Evolutionary conservation across 2,329 filamentous ascomycete species (phyloP), one percentile per base, ranked within the genome.

Genomic region (Geosmithia flava): DNA sequence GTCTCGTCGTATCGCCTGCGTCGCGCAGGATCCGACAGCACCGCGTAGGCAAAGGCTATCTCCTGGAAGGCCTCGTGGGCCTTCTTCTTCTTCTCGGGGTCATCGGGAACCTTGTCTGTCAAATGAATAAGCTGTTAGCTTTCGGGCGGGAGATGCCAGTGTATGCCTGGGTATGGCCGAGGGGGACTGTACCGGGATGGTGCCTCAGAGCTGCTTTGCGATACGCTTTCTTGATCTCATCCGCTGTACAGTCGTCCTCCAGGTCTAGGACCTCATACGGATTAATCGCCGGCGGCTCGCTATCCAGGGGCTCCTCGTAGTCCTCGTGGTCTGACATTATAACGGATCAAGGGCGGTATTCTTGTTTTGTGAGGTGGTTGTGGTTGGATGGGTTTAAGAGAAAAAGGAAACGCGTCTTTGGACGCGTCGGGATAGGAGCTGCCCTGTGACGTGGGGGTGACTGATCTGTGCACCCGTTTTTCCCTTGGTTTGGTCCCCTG

Each of bases 41-140:
- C 79, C 33, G 89, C 91, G 61, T 97, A 95, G 47, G 93, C 91
- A 59, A 96, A 91, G 20, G 91, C 91, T 56, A 98, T 81, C 56
- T 85, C 75, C 66, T 98, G 93, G 64, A 98, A 98, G 48, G 78
- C 83, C 51, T 75, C 72, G 56, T 95, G 83, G 2, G 93, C 91
- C 42, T 75, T 69, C 23, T 81, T 75, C 59, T 87, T 88, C 47
- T 83, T 69, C 27, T 39, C 23, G 15, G 42, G 46, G 20, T 80
- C 74, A 1, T 77, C 71, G 16, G 78, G 55, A 3, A 81, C 87
- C 70, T 95, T 95, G 75, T 95, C 89, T 85, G 50, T 15, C 8
- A 45, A 2, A 20, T 23, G 45, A 5, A 42, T n/a, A 43, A 27
- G 23, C 23, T 27, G 23, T 27, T 27, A 43, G 11, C 3, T 7